Base-by-base conservation (phyloP, 1,284 basidiomycete species). In the Lentinula novae-zelandiae region DNA sequence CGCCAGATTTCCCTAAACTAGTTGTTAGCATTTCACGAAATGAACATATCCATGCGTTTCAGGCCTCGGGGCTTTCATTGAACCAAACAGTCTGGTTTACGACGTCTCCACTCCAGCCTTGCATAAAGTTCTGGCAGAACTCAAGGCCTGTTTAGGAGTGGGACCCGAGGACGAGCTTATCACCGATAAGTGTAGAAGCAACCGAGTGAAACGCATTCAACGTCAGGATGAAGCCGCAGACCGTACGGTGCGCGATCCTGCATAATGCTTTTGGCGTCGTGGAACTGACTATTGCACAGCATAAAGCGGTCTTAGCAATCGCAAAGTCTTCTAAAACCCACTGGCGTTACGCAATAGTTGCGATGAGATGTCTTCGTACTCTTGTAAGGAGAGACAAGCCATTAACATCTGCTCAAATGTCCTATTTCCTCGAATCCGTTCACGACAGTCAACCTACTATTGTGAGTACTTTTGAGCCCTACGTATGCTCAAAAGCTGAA, bases 261-360 rank as follows among this genome's bases (percentile, higher is more conserved):
- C 34, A 44, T 44, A 60, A 22, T 34, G 17, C 34, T 17, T 33
- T 44, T 31, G 34, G 3, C 27, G 9, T 34, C 31, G n/a, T 51
- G n/a, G 34, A 20, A 13, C 34, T 40, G 20, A 57, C 22, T 20
- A 33, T 31, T 39, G 36, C 17, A 13, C 63, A 84, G 83, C 79
- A 71, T 33, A 64, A 66, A 1, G 67, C 72, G 10, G 70, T 87
- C 20, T 69, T 87, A 33, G 75, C 79, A 31, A 78, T 89, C 33
- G 87, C 81, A 2, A 77, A 79, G 17, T 81, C 82, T n/a, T 64
- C 79, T 2, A 72, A 76, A 17, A 90, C 90, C 12, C 92, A 96
- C 72, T 96, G 94, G 94, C 82, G 87, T 59, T 97, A 95, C 72
- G 78, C 81, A 1, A 87, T 94, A 51, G 84, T 86, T 8, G 90